Evolutionary conservation across 208 protist species (phyloP).

Genomic region (Naegleria lovaniensis): DNA sequence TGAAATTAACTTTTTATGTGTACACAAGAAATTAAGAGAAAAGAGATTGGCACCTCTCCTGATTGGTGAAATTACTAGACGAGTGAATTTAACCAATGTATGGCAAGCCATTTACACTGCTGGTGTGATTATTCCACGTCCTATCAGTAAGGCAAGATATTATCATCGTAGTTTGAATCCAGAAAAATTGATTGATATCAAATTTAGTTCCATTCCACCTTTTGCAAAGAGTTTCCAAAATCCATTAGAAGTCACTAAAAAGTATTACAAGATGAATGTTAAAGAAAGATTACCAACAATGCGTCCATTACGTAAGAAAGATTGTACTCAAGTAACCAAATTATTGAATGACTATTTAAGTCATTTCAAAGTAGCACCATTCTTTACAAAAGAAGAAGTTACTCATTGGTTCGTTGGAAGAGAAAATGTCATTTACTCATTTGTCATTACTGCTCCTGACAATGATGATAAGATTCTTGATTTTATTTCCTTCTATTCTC

Average conservation of each 20-base stretch:
- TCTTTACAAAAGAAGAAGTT: slow-evolving; percentile 86
- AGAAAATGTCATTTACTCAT: slow-evolving; percentile 83
- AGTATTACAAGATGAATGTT: slow-evolving; percentile 57
- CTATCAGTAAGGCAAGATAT: slow-evolving; percentile 85
- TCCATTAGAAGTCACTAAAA: slow-evolving; percentile 67
- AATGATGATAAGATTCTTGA: slow-evolving; percentile 76
- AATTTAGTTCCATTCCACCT: slow-evolving; percentile 62
- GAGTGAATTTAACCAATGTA: slow-evolving; percentile 86
- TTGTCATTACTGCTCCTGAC: slow-evolving; percentile 76
- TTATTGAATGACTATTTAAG: slow-evolving; percentile 73
- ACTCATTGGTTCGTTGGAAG: slow-evolving; percentile 88
- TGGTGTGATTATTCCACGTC: slow-evolving; percentile 87
- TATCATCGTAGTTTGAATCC: slow-evolving; percentile 94
- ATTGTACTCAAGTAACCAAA: slow-evolving; percentile 56
- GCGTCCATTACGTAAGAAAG: slow-evolving; percentile 63
- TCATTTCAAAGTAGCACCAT: slow-evolving; percentile 64
- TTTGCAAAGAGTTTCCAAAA: slow-evolving; percentile 66
- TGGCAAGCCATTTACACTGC: slow-evolving; percentile 97
- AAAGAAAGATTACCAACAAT: slow-evolving; percentile 54
- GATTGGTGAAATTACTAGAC: slow-evolving; percentile 97
- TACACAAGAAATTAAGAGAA: slow-evolving; percentile 93
- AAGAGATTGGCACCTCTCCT: slow-evolving; percentile 95
- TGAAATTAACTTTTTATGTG: slow-evolving; percentile 99
- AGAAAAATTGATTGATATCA: slow-evolving; percentile 88
- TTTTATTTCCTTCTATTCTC: slow-evolving; percentile 92